Evolutionary conservation across 1,284 basidiomycete genomes (phyloP).

Genomic region (Macrocybe sp.): DNA sequence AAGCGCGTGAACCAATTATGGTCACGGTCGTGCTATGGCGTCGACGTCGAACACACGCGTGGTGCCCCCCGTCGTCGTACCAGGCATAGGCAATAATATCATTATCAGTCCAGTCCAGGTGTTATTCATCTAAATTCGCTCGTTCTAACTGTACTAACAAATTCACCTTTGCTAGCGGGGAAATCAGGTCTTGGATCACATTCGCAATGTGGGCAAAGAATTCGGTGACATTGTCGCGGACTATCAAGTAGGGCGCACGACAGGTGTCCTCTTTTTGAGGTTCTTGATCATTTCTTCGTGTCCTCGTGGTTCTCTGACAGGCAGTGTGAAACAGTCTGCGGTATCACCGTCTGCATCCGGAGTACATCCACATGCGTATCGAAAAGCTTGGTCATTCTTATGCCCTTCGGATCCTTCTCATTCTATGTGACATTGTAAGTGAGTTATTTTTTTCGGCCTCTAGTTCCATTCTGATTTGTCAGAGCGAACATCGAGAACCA

Average conservation of each 20-base stretch:
- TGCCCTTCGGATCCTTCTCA: conserved; percentile 81
- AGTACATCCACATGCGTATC: conserved; percentile 92
- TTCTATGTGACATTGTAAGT: conserved; percentile 90
- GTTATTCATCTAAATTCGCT: not conserved
- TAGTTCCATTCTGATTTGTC: not conserved
- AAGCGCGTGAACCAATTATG: too few relatives aligned
- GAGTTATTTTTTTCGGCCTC: conserved; percentile 7
- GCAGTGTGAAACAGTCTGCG: conserved; percentile 55
- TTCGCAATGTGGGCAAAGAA: conserved; percentile 89
- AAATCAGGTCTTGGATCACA: conserved; percentile 83
- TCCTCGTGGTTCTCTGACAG: not conserved
- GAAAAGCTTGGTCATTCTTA: conserved; percentile 81
- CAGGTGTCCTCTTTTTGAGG: conserved; percentile 92
- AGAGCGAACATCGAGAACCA: conserved; percentile 88
- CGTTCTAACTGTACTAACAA: not conserved
- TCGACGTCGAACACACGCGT: conserved; percentile 11
- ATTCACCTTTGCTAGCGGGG: conserved; percentile 52
- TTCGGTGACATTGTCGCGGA: conserved; percentile 93
- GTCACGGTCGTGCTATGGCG: conserved; percentile 1
- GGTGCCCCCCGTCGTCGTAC: conserved; percentile 62
- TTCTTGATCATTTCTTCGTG: conserved; percentile 23
- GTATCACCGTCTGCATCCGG: conserved; percentile 96
- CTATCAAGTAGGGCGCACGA: conserved; percentile 94
- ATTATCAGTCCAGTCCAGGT: conserved; percentile 59
- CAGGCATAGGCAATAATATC: conserved; percentile 69